Conservation (phyloP, 208 protist genomes). For the Leishmania lainsoni region DNA sequence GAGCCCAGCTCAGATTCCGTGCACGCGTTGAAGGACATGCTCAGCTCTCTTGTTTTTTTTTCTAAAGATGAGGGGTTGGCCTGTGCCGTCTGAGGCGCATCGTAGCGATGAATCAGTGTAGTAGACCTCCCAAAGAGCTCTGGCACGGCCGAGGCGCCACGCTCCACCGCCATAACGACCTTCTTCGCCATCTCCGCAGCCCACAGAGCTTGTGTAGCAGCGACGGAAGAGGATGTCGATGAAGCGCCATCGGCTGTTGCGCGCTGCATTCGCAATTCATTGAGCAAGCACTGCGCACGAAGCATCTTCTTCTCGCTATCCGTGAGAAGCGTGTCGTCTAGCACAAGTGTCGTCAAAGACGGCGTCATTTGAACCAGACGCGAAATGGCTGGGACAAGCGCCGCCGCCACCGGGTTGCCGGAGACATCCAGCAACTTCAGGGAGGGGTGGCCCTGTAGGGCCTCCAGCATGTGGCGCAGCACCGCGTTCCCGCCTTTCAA, state of each 20-base stretch:
- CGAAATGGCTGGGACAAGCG: slow-evolving; percentile 42
- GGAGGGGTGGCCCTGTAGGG: slow-evolving; percentile 40
- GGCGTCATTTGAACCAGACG: slow-evolving; percentile 45
- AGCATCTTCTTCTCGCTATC: slow-evolving; percentile 32
- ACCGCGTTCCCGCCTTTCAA: slow-evolving; percentile 18
- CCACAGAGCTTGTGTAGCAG: not conserved
- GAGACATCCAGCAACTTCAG: slow-evolving; percentile 51
- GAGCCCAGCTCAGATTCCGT: not conserved
- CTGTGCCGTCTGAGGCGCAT: not conserved
- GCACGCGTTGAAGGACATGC: not conserved
- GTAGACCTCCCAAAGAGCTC: slow-evolving; percentile 27
- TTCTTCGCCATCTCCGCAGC: slow-evolving; percentile 10
- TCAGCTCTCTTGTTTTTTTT: not conserved
- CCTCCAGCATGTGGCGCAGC: slow-evolving; percentile 34
- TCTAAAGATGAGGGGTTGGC: not conserved
- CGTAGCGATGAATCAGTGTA: slow-evolving; percentile 11
- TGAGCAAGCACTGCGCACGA: slow-evolving; percentile 34
- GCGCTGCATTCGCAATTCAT: slow-evolving; percentile 27
- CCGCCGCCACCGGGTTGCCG: slow-evolving; percentile 52
- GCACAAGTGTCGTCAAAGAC: slow-evolving; percentile 34
- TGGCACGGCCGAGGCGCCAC: slow-evolving; percentile 19
- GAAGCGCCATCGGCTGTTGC: not conserved
- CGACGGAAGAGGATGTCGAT: not conserved
- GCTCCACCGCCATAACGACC: slow-evolving; percentile 19
- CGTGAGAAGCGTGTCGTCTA: slow-evolving; percentile 40